phyloP scores from a whole-genome alignment of 2,329 filamentous ascomycete species.

The Boeremia lycopersici region DNA sequence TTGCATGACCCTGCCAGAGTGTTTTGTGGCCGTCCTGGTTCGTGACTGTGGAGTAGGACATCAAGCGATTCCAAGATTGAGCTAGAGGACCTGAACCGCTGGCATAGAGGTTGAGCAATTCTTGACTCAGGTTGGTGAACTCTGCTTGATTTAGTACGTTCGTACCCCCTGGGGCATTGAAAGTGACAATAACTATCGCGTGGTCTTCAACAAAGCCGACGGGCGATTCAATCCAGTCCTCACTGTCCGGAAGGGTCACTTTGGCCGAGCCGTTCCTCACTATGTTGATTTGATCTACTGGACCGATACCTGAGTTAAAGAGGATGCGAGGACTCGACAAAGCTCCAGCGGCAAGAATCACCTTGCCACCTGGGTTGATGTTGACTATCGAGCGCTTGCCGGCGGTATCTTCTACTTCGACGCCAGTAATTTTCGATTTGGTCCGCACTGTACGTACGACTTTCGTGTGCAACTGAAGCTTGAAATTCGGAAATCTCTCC shows the following conservation, averaged over 20 bases:
- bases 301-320: slow-evolving; percentile 36
- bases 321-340: slow-evolving; percentile 33
- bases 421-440: slow-evolving; percentile 22
- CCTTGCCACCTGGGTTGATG: slow-evolving; percentile 26
- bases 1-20: slow-evolving; percentile 49
- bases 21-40: slow-evolving; percentile 41
- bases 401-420: slow-evolving; percentile 21
- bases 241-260: slow-evolving; percentile 23
- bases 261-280: slow-evolving; percentile 20
- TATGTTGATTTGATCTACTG: slow-evolving; percentile 30
- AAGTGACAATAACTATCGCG: slow-evolving; percentile 17
- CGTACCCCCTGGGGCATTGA: slow-evolving; percentile 19
- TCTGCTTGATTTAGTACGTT: slow-evolving; percentile 15
- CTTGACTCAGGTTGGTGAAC: slow-evolving; percentile 20
- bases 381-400: slow-evolving; percentile 25
- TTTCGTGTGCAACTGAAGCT: slow-evolving; percentile 29
- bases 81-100: slow-evolving; percentile 47
- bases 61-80: slow-evolving; percentile 50
- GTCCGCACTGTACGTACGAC: slow-evolving; percentile 25
- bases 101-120: slow-evolving; percentile 20
- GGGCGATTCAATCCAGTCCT: slow-evolving; percentile 29
- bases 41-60: slow-evolving; percentile 51
- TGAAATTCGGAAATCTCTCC: slow-evolving; percentile 24
- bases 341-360: slow-evolving; percentile 33
- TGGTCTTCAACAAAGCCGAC: slow-evolving; percentile 40